Conservation (phyloP, 2,329 filamentous ascomycete species). For the Aspergillus floridensis region DNA sequence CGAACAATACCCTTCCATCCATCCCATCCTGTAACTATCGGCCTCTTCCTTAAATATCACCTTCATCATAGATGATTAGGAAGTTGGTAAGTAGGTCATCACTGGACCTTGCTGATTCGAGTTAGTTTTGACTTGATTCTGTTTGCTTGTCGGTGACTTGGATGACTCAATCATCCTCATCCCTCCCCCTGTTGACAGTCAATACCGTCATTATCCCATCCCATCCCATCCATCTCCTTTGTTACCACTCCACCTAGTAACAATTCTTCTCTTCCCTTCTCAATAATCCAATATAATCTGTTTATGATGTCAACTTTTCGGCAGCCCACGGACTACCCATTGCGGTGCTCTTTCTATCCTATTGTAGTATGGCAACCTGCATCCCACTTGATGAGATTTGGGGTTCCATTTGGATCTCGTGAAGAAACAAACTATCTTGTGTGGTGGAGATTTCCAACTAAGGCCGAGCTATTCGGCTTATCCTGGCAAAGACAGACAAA, state of each 20-base stretch:
- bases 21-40: not conserved
- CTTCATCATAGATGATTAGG: not conserved
- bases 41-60: not conserved
- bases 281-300: not conserved
- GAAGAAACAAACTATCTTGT: not conserved
- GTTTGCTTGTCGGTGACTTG: too few species aligned
- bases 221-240: not conserved
- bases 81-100: not conserved
- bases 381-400: not conserved
- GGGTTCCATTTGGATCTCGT: not conserved
- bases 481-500: conserved; percentile 9
- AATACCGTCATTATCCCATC: not conserved
- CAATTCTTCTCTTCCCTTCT: not conserved
- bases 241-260: not conserved
- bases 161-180: not conserved
- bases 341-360: not conserved
- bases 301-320: not conserved
- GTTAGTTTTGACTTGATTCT: too few species aligned
- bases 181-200: not conserved
- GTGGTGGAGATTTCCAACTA: not conserved
- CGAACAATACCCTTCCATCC: not conserved
- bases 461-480: conserved; percentile 4
- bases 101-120: not conserved
- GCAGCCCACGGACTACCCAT: not conserved
- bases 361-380: not conserved